These are phyloP conservation scores for Canna indica DNA, from an alignment of 176 grass and related monocot species.

Conservation along the genomic window DNA sequence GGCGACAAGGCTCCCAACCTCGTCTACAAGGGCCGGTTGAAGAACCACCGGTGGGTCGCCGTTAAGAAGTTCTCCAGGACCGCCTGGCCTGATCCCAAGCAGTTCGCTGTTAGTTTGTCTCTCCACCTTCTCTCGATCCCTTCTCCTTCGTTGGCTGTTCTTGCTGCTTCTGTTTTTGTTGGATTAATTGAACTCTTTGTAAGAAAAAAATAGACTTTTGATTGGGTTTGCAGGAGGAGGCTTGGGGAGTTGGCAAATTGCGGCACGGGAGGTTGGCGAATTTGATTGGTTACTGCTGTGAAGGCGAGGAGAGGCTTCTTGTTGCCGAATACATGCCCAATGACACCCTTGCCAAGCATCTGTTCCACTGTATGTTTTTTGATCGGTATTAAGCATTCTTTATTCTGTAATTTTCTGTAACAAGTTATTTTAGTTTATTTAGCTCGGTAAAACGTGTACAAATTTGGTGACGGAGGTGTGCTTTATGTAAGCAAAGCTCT, in stretches of 20 bases:
- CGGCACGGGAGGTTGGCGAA: slow-evolving; percentile 62
- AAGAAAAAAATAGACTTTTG: neutral
- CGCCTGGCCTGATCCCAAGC: slow-evolving; percentile 90
- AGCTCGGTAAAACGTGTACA: neutral
- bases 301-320: slow-evolving; percentile 89
- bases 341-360: slow-evolving; percentile 87
- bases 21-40: slow-evolving; percentile 61
- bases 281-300: slow-evolving; percentile 94
- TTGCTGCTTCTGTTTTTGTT: too few species aligned
- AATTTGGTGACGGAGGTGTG: neutral
- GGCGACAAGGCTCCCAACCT: slow-evolving; percentile 86
- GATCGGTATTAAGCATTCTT: neutral
- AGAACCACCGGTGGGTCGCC: slow-evolving; percentile 46
- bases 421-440: neutral
- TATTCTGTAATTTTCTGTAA: neutral
- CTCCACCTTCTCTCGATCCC: neutral
- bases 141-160: neutral
- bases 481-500: neutral
- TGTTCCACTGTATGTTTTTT: slow-evolving; percentile 76
- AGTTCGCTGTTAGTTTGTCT: slow-evolving; percentile 53
- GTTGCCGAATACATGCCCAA: slow-evolving; percentile 97
- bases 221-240: slow-evolving; percentile 65
- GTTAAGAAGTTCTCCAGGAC: slow-evolving; percentile 85
- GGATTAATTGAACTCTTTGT: neutral
- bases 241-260: slow-evolving; percentile 71